These are phyloP conservation scores for Termitomyces sp. DNA, from an alignment of 768 basidiomycete species.

Conservation along the genomic window DNA sequence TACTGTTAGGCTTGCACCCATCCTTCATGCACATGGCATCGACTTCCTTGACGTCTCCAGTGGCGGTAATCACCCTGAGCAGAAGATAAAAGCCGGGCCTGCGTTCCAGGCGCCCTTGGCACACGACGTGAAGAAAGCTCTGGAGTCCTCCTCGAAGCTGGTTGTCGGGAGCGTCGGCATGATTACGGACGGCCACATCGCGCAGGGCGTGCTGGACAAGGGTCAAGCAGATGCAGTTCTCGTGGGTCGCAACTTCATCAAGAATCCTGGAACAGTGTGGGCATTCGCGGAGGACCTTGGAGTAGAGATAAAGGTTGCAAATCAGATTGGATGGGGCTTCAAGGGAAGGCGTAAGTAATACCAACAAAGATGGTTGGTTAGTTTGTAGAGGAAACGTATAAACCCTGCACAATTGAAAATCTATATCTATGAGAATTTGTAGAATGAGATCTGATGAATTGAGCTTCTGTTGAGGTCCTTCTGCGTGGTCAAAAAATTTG, in stretches of 20 bases:
- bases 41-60: conserved; percentile 72
- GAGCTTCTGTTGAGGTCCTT: background rate
- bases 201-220: conserved; percentile 50
- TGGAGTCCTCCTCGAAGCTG: conserved; percentile 29
- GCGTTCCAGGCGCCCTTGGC: conserved; percentile 55
- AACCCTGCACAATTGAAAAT: background rate
- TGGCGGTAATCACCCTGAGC: conserved; percentile 49
- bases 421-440: no score
- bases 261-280: conserved; percentile 50
- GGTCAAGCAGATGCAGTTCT: conserved; percentile 56
- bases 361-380: background rate
- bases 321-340: conserved; percentile 55
- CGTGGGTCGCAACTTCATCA: conserved; percentile 51
- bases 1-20: conserved; percentile 51
- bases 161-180: conserved; percentile 47
- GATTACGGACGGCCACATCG: conserved; percentile 49
- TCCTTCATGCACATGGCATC: conserved; percentile 58
- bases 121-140: conserved; percentile 40
- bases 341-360: conserved; percentile 23
- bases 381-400: background rate
- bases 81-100: conserved; percentile 27
- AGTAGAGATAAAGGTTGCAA: conserved; percentile 35
- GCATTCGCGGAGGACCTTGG: conserved; percentile 52
- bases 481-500: no score
- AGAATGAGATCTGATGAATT: background rate